Evolutionary conservation across 2,329 filamentous ascomycete genomes (phyloP).

Genomic region (Aspergillus pseudoviridinutans): DNA sequence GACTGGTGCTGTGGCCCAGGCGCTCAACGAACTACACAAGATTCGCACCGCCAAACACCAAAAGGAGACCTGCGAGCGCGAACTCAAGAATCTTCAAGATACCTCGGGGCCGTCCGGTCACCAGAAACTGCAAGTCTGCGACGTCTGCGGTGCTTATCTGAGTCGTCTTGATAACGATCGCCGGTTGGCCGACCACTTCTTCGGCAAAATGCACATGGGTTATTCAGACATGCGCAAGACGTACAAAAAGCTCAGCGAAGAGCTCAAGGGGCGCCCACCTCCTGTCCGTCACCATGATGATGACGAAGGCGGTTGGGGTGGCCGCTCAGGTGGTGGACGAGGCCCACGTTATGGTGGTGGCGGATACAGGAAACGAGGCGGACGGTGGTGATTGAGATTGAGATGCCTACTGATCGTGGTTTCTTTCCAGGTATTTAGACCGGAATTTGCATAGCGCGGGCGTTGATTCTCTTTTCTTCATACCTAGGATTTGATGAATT

Average conservation of each 20-base stretch:
- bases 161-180: constrained; percentile 91
- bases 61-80: constrained; percentile 79
- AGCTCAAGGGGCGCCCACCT: constrained; percentile 69
- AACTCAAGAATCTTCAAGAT: constrained; percentile 85
- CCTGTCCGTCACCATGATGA: constrained; percentile 56
- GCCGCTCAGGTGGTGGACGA: constrained; percentile 39
- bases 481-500: constrained; percentile 22
- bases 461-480: constrained; percentile 30
- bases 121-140: constrained; percentile 97
- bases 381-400: constrained; percentile 37
- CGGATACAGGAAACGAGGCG: constrained; percentile 40
- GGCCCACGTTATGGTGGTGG: constrained; percentile 44
- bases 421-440: constrained; percentile 10
- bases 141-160: constrained; percentile 95
- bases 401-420: constrained; percentile 2
- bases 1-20: constrained; percentile 72
- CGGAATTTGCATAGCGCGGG: constrained; percentile 41
- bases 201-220: constrained; percentile 98
- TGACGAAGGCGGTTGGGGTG: constrained; percentile 50
- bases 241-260: constrained; percentile 78
- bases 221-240: constrained; percentile 98
- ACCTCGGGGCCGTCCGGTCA: constrained; percentile 90
- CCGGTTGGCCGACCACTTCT: constrained; percentile 92
- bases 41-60: constrained; percentile 74
- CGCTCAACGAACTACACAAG: constrained; percentile 83